Base-by-base conservation (phyloP, 495 filamentous ascomycete species). In the Penicillium tannophilum region DNA sequence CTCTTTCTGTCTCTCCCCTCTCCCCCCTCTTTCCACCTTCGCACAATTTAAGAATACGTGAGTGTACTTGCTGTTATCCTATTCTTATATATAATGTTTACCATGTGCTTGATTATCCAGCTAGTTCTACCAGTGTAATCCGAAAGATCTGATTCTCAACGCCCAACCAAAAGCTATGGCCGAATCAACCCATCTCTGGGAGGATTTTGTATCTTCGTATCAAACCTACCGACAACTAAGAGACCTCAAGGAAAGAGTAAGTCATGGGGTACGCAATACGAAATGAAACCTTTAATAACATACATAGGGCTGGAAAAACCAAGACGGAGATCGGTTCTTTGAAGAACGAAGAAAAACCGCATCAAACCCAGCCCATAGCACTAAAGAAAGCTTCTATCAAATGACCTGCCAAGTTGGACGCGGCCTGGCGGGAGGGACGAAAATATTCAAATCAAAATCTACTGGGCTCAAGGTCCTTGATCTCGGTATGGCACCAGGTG, bases 401-500 rank as follows among this genome's bases (percentile, higher is more conserved):
- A 41, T 41, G 39, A 41, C 39, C 2, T 6, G 14, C 6, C 39
- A 41, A 3, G 6, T 41, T 6, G 39, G 39, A 41, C 1, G 0
- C 4, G 39, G 39, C 17, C 39, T 41, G 4, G 39, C 39, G n/a
- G 39, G 4, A 14, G 24, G 6, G 4, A 24, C 52, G 19, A 19
- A 20, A 0, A 44, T 55, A 9, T 55, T 55, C 28, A 55, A 46
- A 3, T n/a, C 30, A 28, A 30, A 55, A 7, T 46, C 39, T 55
- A 14, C 36, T 7, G 42, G 52, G 39, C 42, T 42, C 28, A 55
- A 44, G 23, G 52, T 55, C 16, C 52, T 55, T 19, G 52, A 55
- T 42, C 52, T 55, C 39, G 46, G 52, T 20, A 55, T 55, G 52
- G 52, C 52, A 26, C 52, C 52, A 23, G 52, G 52, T 30, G 52